Evolutionary conservation across 1,284 basidiomycete species (phyloP).

Genomic region (Salmacisia buchloeana): DNA sequence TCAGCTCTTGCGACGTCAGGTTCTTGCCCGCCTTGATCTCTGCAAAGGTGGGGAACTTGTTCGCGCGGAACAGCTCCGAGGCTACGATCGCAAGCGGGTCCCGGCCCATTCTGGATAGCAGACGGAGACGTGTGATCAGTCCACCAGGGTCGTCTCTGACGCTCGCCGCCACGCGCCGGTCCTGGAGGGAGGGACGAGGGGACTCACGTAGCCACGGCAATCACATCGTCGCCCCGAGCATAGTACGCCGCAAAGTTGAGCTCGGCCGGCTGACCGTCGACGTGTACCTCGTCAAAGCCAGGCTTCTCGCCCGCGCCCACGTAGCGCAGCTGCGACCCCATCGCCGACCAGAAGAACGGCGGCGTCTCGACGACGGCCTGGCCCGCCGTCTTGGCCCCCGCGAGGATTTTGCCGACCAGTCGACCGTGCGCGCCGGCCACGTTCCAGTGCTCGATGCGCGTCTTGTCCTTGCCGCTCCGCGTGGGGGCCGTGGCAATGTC

Average conservation of each 20-base stretch:
- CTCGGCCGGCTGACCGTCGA: constrained; percentile 71
- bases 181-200: constrained; percentile 2
- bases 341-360: constrained; percentile 75
- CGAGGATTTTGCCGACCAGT: constrained; percentile 71
- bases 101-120: constrained; percentile 64
- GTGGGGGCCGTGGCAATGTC: constrained; percentile 78
- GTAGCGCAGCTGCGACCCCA: constrained; percentile 75
- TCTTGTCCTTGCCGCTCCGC: constrained; percentile 50
- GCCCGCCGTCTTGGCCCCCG: constrained; percentile 52
- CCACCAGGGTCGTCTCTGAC: no score
- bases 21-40: constrained; percentile 63
- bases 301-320: constrained; percentile 62
- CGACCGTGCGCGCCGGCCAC: constrained; percentile 80
- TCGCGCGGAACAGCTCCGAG: constrained; percentile 71
- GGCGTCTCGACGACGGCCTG: constrained; percentile 63
- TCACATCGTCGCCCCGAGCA: constrained; percentile 67
- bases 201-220: constrained; percentile 70
- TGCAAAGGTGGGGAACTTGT: constrained; percentile 71
- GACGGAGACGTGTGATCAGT: no score
- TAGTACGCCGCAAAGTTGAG: constrained; percentile 67
- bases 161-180: neutral
- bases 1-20: constrained; percentile 6
- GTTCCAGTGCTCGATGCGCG: constrained; percentile 87
- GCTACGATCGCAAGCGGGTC: constrained; percentile 76
- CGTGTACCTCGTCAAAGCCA: constrained; percentile 66